Evolutionary conservation across 2,329 filamentous ascomycete genomes (phyloP).

Genomic region (Fusarium goolgardi): DNA sequence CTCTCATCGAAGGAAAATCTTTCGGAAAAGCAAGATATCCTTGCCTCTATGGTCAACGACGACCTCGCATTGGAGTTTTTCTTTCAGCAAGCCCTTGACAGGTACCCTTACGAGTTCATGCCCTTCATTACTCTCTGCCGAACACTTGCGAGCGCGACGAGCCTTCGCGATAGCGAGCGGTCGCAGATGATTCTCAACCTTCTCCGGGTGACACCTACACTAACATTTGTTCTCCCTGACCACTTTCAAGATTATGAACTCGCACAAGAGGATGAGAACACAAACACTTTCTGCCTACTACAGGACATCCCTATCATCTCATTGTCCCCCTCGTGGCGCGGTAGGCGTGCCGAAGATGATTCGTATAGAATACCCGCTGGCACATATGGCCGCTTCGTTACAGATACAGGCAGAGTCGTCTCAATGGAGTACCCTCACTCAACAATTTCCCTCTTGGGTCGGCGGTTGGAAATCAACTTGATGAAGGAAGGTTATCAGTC

Average conservation of each 20-base stretch:
- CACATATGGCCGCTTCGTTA: slow-evolving; percentile 78
- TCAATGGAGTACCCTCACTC: slow-evolving; percentile 84
- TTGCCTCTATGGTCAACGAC: slow-evolving; percentile 52
- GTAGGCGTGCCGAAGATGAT: slow-evolving; percentile 59
- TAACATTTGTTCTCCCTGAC: slow-evolving; percentile 81
- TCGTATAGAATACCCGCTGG: slow-evolving; percentile 72
- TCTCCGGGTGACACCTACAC: slow-evolving; percentile 74
- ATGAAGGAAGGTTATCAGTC: slow-evolving; percentile 65
- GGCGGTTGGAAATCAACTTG: slow-evolving; percentile 76
- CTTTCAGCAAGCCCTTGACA: slow-evolving; percentile 75
- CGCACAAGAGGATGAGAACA: slow-evolving; percentile 86
- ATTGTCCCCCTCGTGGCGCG: slow-evolving; percentile 58
- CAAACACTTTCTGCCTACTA: slow-evolving; percentile 78
- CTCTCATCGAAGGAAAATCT: slow-evolving; percentile 55
- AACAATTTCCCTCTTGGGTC: slow-evolving; percentile 81
- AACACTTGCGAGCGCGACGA: slow-evolving; percentile 62
- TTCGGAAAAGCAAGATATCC: slow-evolving; percentile 50
- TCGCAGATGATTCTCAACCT: slow-evolving; percentile 69
- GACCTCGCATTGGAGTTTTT: slow-evolving; percentile 65
- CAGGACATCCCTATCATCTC: slow-evolving; percentile 73
- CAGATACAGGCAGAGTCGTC: slow-evolving; percentile 80
- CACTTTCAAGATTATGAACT: slow-evolving; percentile 80
- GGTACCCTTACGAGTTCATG: slow-evolving; percentile 87
- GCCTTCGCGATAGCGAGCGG: slow-evolving; percentile 49
- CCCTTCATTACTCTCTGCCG: slow-evolving; percentile 81